Evolutionary conservation across 352 stramenopile species (phyloP).

Genomic region (Elongisporangium anandrum): DNA sequence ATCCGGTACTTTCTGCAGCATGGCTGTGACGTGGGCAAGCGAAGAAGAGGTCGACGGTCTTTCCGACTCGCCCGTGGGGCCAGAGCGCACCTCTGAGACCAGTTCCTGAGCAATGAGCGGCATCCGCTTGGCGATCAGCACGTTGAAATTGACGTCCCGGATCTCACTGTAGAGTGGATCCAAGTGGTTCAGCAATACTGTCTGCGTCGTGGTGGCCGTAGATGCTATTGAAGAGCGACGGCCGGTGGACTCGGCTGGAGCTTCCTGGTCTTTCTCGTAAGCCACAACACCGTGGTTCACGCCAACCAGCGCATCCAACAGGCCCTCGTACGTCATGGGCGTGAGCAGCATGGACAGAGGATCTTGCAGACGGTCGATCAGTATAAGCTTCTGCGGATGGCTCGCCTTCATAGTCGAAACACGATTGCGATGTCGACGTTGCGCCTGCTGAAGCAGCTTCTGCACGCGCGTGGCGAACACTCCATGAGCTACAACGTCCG

Average conservation of each 20-base stretch:
- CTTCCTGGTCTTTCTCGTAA: slow-evolving; percentile 39
- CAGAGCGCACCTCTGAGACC: slow-evolving; percentile 36
- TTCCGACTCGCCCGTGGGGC: slow-evolving; percentile 6
- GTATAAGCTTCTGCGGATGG: slow-evolving; percentile 38
- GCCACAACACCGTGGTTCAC: slow-evolving; percentile 71
- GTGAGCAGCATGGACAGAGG: slow-evolving; percentile 78
- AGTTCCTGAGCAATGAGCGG: slow-evolving; percentile 51
- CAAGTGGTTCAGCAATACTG: slow-evolving; percentile 61
- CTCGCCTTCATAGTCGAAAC: background rate
- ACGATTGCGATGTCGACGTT: slow-evolving; percentile 21
- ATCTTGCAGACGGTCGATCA: slow-evolving; percentile 78
- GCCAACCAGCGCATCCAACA: slow-evolving; percentile 66
- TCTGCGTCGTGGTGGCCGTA: slow-evolving; percentile 23
- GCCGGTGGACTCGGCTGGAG: slow-evolving; percentile 1
- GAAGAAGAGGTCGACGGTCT: background rate
- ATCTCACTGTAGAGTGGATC: slow-evolving; percentile 71
- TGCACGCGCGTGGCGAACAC: slow-evolving; percentile 53
- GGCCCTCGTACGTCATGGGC: slow-evolving; percentile 81
- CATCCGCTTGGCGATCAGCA: slow-evolving; percentile 46
- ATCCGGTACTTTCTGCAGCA: slow-evolving; percentile 62
- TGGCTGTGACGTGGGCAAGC: slow-evolving; percentile 39
- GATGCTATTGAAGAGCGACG: slow-evolving; percentile 1
- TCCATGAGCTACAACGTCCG: slow-evolving; percentile 41
- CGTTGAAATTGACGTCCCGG: slow-evolving; percentile 79
- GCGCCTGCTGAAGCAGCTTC: slow-evolving; percentile 55